Conservation (phyloP, 73 alveolate genomes). For the Tetrahymena malaccensis region DNA sequence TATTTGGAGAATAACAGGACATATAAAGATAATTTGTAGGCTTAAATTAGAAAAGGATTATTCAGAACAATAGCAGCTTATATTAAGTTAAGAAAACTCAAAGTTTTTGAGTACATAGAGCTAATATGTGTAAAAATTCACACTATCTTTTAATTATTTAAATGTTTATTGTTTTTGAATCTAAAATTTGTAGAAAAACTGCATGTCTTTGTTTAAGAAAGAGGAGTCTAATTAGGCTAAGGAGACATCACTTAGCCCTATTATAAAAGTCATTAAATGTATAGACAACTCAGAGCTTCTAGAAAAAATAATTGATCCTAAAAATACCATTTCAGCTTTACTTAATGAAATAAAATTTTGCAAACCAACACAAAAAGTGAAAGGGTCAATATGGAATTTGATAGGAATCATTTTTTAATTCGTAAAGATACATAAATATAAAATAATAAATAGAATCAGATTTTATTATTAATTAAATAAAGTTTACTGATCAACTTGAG, state of each 20-base stretch:
- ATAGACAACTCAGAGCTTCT: background rate
- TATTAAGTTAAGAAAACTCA: background rate
- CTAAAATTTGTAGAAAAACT: background rate
- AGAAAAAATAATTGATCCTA: background rate
- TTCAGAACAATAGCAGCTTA: slow-evolving; percentile 16
- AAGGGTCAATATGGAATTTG: slow-evolving; percentile 8
- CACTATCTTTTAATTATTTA: background rate
- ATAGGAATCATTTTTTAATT: background rate
- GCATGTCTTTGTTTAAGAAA: slow-evolving; percentile 1
- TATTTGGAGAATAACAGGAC: slow-evolving; percentile 4
- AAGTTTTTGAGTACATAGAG: background rate
- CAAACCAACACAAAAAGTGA: slow-evolving; percentile 8
- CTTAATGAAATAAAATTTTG: background rate
- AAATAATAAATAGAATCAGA: background rate
- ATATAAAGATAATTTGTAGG: slow-evolving; percentile 4
- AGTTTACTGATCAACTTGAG: background rate
- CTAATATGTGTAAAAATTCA: slow-evolving; percentile 1
- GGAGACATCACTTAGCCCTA: slow-evolving; percentile 23
- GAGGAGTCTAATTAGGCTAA: slow-evolving; percentile 27
- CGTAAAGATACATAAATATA: background rate
- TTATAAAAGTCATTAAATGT: slow-evolving; percentile 1
- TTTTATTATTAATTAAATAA: background rate
- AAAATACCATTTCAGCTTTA: background rate
- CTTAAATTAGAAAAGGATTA: slow-evolving; percentile 10
- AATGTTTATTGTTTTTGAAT: background rate